These are phyloP conservation scores for Penicillium griseofulvum DNA, from an alignment of 2,329 filamentous ascomycete species.

Conservation along the genomic window DNA sequence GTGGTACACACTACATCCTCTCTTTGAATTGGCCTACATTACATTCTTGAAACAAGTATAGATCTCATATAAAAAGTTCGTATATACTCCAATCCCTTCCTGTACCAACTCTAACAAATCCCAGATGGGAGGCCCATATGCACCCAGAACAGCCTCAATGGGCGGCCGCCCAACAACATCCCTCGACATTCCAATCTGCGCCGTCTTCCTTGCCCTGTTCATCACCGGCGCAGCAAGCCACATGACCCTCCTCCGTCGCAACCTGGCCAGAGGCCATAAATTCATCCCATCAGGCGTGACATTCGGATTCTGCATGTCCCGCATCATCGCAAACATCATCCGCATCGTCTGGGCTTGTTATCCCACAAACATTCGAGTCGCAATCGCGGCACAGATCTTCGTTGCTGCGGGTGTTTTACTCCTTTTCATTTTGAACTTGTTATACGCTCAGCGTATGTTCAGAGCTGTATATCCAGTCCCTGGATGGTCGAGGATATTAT, in stretches of 20 bases:
- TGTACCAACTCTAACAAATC: background rate
- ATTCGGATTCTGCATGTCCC: slow-evolving; percentile 53
- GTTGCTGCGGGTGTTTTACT: slow-evolving; percentile 71
- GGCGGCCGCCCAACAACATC: slow-evolving; percentile 53
- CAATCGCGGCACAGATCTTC: slow-evolving; percentile 64
- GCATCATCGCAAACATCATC: slow-evolving; percentile 48
- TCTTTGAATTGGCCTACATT: background rate
- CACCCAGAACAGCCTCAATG: slow-evolving; percentile 28
- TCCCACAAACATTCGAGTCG: slow-evolving; percentile 46
- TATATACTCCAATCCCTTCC: too few relatives aligned
- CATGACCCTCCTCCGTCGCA: slow-evolving; percentile 47
- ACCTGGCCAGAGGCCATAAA: slow-evolving; percentile 45
- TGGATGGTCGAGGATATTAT: slow-evolving; percentile 63
- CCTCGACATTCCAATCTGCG: slow-evolving; percentile 64
- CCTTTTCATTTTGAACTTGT: slow-evolving; percentile 73
- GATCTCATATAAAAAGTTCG: too few relatives aligned
- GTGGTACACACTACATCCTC: background rate
- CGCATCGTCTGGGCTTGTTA: slow-evolving; percentile 56
- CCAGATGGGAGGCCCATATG: slow-evolving; percentile 30
- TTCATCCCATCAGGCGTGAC: slow-evolving; percentile 48
- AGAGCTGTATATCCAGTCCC: slow-evolving; percentile 68
- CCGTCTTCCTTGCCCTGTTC: slow-evolving; percentile 58
- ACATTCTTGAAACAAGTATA: background rate
- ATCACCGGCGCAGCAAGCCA: slow-evolving; percentile 42
- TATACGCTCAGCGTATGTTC: slow-evolving; percentile 73